A percentile compares a stretch with the other conserved stretches of the same genome.
These are phyloP conservation scores for Tricholomella constricta DNA, from an alignment of 768 basidiomycete species.

Conservation along the genomic window DNA sequence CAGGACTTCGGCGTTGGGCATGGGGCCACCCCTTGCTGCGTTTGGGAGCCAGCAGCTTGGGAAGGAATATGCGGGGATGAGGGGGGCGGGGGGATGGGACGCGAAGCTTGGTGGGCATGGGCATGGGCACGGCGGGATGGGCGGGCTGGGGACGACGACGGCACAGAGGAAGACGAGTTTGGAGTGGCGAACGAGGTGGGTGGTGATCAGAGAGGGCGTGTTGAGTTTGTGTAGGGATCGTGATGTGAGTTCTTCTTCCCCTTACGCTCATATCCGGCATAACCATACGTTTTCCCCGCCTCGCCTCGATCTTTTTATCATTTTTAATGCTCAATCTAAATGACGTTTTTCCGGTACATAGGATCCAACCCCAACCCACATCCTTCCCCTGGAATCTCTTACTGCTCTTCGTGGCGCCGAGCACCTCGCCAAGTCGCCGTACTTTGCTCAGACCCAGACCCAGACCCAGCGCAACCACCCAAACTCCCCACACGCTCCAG, in stretches of 20 bases:
- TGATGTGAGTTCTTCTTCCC: slow-evolving; percentile 39
- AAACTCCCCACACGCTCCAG: background rate
- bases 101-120: slow-evolving; percentile 1
- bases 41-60: background rate
- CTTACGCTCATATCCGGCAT: too few relatives aligned
- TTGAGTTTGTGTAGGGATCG: slow-evolving; percentile 57
- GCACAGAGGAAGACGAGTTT: slow-evolving; percentile 31
- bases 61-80: background rate
- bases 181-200: slow-evolving; percentile 68
- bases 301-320: too few relatives aligned
- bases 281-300: too few relatives aligned
- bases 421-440: slow-evolving; percentile 30
- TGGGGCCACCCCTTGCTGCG: slow-evolving; percentile 12
- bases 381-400: slow-evolving; percentile 41
- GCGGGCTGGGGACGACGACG: slow-evolving; percentile 1
- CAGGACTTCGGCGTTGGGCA: slow-evolving; percentile 5
- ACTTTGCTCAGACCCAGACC: background rate
- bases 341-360: slow-evolving; percentile 25
- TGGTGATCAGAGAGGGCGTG: slow-evolving; percentile 58
- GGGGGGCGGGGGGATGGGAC: background rate
- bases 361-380: slow-evolving; percentile 41
- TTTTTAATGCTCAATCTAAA: too few relatives aligned
- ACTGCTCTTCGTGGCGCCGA: slow-evolving; percentile 46
- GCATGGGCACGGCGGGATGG: background rate
- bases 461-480: background rate